Conservation (phyloP, 1,139 yeast species). For the Kodamaea plutei region DNA sequence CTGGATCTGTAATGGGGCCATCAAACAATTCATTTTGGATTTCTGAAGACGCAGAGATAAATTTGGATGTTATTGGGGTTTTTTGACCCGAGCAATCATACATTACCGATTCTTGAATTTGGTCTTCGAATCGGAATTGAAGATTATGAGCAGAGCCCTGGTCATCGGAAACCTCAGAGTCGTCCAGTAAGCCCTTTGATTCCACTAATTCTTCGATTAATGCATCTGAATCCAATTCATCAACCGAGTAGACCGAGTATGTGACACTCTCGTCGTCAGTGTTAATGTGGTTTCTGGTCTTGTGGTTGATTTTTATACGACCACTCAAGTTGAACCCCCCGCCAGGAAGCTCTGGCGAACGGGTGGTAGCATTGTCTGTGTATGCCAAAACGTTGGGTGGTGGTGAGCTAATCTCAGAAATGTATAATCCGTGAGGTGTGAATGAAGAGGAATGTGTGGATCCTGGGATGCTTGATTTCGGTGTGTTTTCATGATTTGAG, state of each 20-base stretch:
- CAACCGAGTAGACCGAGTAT: conserved; percentile 5
- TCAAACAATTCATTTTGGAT: conserved; percentile 3
- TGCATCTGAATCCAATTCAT: conserved; percentile 8
- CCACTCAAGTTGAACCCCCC: conserved; percentile 2
- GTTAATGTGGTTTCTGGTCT: conserved; percentile 1
- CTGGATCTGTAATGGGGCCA: conserved; percentile 6
- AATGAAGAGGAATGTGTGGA: background rate
- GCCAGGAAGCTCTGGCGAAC: conserved; percentile 2
- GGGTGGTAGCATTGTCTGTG: background rate
- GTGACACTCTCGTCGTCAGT: conserved; percentile 4
- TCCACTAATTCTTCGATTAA: conserved; percentile 9
- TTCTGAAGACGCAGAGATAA: background rate
- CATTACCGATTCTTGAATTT: background rate
- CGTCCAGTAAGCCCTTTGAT: conserved; percentile 6
- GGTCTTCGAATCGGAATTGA: background rate
- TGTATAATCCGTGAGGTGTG: background rate
- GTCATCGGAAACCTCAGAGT: conserved; percentile 2
- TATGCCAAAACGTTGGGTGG: conserved; percentile 1
- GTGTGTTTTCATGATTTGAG: background rate
- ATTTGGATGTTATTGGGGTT: background rate
- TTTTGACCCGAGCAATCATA: background rate
- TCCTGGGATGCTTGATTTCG: background rate
- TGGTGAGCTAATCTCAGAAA: background rate
- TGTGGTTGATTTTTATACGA: background rate
- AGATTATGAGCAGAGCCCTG: no score